Evolutionary conservation across 345 rosid species (phyloP).

Genomic region (Euphorbia tirucalli): DNA sequence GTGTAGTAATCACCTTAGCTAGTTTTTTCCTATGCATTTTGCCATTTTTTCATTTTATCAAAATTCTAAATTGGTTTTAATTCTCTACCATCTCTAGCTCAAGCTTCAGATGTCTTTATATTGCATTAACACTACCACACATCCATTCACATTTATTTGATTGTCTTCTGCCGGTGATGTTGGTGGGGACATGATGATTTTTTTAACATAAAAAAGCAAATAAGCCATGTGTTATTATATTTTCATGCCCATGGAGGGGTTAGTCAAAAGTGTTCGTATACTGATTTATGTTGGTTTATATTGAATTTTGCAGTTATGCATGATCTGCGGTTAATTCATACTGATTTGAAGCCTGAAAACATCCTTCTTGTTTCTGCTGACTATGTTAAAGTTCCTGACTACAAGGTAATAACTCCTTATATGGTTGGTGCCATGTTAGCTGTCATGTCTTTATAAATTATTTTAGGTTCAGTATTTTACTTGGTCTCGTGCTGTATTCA

Average conservation of each 20-base stretch:
- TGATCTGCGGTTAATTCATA: constrained; percentile 76
- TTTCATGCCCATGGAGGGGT: neutral
- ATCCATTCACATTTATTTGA: too few species aligned
- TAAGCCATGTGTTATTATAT: neutral
- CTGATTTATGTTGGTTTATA: constrained; percentile 5
- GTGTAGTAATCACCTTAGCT: constrained; percentile 80
- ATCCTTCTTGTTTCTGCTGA: constrained; percentile 73
- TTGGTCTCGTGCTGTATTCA: constrained; percentile 24
- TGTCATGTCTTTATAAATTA: constrained; percentile 5
- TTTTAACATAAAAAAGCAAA: neutral
- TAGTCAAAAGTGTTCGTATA: neutral
- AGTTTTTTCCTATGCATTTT: constrained; percentile 31
- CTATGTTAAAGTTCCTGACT: constrained; percentile 71
- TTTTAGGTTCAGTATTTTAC: neutral
- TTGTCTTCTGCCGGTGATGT: neutral
- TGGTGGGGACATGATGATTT: neutral
- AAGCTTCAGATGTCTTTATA: neutral
- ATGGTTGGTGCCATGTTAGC: neutral
- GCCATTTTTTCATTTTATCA: constrained; percentile 9
- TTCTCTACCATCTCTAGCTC: neutral
- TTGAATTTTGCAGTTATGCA: constrained; percentile 72
- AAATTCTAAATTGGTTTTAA: neutral
- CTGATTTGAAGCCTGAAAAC: constrained; percentile 88
- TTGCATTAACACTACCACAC: neutral
- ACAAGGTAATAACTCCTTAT: constrained; percentile 45